A percentile compares a stretch with the other conserved stretches of the same genome.
phyloP scores from a whole-genome alignment of 1,139 yeast species.

The Yamadazyma atmosphaerica region DNA sequence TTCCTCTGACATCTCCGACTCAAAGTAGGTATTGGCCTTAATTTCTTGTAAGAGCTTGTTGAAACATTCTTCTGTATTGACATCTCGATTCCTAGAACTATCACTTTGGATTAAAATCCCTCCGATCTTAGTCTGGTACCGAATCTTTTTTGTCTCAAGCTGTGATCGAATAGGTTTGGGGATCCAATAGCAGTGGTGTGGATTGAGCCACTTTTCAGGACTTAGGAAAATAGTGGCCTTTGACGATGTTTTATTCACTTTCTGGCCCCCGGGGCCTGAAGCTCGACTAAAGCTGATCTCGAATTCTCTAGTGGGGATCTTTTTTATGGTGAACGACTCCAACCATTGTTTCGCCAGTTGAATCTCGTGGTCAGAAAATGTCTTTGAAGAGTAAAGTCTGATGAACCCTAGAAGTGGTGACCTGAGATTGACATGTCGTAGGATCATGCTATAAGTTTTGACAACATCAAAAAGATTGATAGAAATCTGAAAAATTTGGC shows the following conservation, averaged over 20 bases:
- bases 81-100: constrained; percentile 55
- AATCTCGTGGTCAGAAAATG: constrained; percentile 21
- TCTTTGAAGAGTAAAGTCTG: neutral
- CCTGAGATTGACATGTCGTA: neutral
- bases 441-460: no score
- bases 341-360: constrained; percentile 49
- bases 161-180: constrained; percentile 54
- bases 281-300: constrained; percentile 63
- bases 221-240: constrained; percentile 69
- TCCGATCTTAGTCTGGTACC: constrained; percentile 56
- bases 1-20: constrained; percentile 49
- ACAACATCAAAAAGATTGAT: neutral
- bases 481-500: neutral
- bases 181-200: constrained; percentile 55
- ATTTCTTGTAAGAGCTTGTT: constrained; percentile 58
- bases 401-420: neutral
- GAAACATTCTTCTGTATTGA: constrained; percentile 60
- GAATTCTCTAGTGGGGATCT: constrained; percentile 54
- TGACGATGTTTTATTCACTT: constrained; percentile 81
- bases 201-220: constrained; percentile 47
- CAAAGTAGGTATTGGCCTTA: constrained; percentile 46
- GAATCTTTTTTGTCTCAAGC: constrained; percentile 36
- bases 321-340: constrained; percentile 23
- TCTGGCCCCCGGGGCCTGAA: constrained; percentile 95
- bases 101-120: constrained; percentile 70